Percentiles rank a stretch among this genome's conserved stretches.
phyloP scores from a whole-genome alignment of 805 yeast genomes.

The Candida tammaniensis region DNA sequence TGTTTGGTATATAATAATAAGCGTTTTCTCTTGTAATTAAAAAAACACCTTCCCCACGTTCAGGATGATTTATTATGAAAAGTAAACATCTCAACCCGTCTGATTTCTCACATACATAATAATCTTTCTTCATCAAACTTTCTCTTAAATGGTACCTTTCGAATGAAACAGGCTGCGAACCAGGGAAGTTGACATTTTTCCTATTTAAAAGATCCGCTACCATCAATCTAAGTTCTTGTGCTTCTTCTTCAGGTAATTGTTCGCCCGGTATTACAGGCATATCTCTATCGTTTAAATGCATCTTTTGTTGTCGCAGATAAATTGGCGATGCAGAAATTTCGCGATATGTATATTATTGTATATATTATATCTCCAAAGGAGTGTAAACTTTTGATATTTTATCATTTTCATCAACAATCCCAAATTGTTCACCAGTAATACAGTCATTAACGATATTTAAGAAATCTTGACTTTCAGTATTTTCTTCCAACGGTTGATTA shows the following conservation, averaged over 20 bases:
- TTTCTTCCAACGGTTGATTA: conserved; percentile 6
- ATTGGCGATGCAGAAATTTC: neutral
- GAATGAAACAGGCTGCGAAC: conserved; percentile 94
- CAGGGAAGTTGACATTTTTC: conserved; percentile 67
- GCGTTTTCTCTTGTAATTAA: conserved; percentile 87
- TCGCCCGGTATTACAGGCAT: conserved; percentile 89
- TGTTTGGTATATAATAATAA: conserved; percentile 73
- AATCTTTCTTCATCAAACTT: conserved; percentile 67
- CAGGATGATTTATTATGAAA: conserved; percentile 62
- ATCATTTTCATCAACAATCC: conserved; percentile 26
- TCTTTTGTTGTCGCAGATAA: too few relatives aligned
- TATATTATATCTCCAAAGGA: conserved; percentile 1
- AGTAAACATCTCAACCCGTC: conserved; percentile 89
- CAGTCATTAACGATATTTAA: conserved; percentile 26
- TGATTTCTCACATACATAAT: conserved; percentile 91
- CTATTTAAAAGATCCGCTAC: conserved; percentile 62
- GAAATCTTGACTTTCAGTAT: conserved; percentile 14
- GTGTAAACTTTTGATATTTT: conserved; percentile 13
- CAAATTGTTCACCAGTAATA: conserved; percentile 30
- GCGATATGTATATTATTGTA: neutral
- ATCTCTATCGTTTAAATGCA: conserved; percentile 44
- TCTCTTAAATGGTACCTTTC: conserved; percentile 67
- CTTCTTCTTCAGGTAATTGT: conserved; percentile 67
- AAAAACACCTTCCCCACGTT: conserved; percentile 84
- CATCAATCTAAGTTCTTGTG: conserved; percentile 62